A percentile compares a stretch with the other conserved stretches of the same genome.
These are phyloP conservation scores for Ceratocystis lukuohia DNA, from an alignment of 2,329 filamentous ascomycete genomes.

Conservation along the genomic window DNA sequence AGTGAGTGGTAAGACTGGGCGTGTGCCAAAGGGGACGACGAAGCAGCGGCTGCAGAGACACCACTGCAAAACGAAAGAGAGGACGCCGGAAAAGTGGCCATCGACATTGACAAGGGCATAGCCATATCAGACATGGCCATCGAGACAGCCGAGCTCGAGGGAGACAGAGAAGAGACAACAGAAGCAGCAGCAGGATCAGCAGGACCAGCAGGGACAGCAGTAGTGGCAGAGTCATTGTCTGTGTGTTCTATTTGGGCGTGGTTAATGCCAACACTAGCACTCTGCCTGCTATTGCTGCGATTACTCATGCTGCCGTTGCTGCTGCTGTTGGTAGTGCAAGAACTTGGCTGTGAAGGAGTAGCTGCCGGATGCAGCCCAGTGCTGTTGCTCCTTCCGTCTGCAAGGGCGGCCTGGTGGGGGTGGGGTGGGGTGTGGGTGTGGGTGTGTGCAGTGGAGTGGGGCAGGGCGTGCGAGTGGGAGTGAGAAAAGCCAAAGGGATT, in stretches of 20 bases:
- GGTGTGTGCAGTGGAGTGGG: neutral
- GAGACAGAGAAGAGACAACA: neutral
- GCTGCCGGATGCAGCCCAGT: slow-evolving; percentile 5
- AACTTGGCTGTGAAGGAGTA: neutral
- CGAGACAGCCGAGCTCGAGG: neutral
- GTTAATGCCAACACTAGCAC: neutral
- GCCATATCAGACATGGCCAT: neutral
- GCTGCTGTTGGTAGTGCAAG: neutral
- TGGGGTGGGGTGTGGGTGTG: neutral
- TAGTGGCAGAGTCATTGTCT: neutral
- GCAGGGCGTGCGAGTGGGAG: neutral
- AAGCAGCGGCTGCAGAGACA: neutral
- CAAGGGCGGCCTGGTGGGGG: neutral
- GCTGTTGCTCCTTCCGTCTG: slow-evolving; percentile 2
- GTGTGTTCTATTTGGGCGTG: neutral
- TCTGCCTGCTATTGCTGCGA: neutral
- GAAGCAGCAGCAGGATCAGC: neutral
- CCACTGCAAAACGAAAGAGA: neutral
- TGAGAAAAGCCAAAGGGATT: neutral
- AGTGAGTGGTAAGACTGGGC: neutral
- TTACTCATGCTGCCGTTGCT: neutral
- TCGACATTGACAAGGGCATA: neutral
- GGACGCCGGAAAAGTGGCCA: neutral
- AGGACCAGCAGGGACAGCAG: neutral
- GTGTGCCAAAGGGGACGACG: neutral